phyloP scores from a whole-genome alignment of 2,329 filamentous ascomycete species.

The Aureobasidium uvarum region DNA sequence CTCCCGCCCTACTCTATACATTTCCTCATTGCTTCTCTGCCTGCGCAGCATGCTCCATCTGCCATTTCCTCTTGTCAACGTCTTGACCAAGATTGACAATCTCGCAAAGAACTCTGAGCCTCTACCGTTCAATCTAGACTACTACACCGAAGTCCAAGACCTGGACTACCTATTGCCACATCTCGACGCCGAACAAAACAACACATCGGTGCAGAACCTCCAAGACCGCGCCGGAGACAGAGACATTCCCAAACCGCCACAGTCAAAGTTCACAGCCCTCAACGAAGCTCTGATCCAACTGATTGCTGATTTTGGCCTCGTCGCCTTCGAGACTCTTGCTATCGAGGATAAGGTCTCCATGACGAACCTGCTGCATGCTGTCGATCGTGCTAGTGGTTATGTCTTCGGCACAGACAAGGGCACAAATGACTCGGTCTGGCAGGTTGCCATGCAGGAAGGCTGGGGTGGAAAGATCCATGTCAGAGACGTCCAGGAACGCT shows the following conservation, averaged over 20 bases:
- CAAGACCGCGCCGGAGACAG: constrained; percentile 48
- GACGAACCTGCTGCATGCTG: constrained; percentile 84
- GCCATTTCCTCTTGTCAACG: constrained; percentile 93
- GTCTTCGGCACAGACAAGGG: constrained; percentile 77
- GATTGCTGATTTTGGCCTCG: constrained; percentile 84
- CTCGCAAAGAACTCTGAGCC: constrained; percentile 70
- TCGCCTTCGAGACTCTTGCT: constrained; percentile 88
- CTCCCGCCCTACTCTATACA: constrained; percentile 88
- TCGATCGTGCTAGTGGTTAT: constrained; percentile 90
- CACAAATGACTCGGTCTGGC: constrained; percentile 96
- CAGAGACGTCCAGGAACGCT: constrained; percentile 89
- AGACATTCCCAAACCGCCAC: constrained; percentile 30
- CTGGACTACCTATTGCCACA: constrained; percentile 78
- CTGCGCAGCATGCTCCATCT: constrained; percentile 97
- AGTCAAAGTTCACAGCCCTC: constrained; percentile 72
- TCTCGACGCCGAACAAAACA: constrained; percentile 73
- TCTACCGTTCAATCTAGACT: constrained; percentile 92
- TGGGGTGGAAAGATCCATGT: constrained; percentile 69
- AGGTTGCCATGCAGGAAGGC: constrained; percentile 80
- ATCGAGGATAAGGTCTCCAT: constrained; percentile 97
- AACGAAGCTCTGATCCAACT: constrained; percentile 85
- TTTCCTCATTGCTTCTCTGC: constrained; percentile 88
- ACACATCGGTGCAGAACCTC: constrained; percentile 30
- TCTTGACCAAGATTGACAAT: constrained; percentile 97
- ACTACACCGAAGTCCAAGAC: constrained; percentile 96